Base-by-base conservation (phyloP, 2,329 filamentous ascomycete species). In the Camillea tinctor region DNA sequence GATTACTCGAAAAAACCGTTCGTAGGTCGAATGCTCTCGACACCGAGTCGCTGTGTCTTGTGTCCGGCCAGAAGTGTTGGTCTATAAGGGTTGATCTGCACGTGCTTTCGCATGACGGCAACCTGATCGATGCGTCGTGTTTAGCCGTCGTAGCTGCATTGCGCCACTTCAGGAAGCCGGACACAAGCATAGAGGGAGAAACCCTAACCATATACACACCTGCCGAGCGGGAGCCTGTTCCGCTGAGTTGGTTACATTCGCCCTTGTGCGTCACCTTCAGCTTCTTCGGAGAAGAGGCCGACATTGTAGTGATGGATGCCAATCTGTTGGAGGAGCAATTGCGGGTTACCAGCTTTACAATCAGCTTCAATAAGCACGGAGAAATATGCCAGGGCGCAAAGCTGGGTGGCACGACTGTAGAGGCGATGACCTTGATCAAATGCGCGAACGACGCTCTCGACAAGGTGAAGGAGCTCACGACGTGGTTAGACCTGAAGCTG, bases 371-470 rank as follows among this genome's bases (percentile, higher is more conserved):
- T 76, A 88, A 87, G 71, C 90, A 93, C 71, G 93, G 93, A 22
- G 93, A 97, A 78, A 86, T 97, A 49, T 96, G 93, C 70, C 92
- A 96, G 75, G 85, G 97, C 61, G 89, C 93, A 26, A 99, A 99
- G 79, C 86, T 95, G 60, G 93, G 94, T 22, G 95, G 95, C 23
- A 83, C 85, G 20, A 85, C 93, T 0, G 85, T 97, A 13, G 91
- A 97, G 73, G 93, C 93, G 1, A 79, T 93, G 61, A 80, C 84
- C 36, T 78, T 98, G 66, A 79, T 99, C 66, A 85, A 88, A 68
- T 96, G 91, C 76, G 88, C 90, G 1, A 87, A 84, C 58, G 77
- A 88, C 60, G 93, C 93, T 11, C 75, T 94, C 73, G 81, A 84
- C 62, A 96, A 93, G 77, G 91, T 91, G 20, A 92, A 92, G 79